Base-by-base conservation (phyloP, 495 filamentous ascomycete species). In the Rostrohypoxylon terebratum region DNA sequence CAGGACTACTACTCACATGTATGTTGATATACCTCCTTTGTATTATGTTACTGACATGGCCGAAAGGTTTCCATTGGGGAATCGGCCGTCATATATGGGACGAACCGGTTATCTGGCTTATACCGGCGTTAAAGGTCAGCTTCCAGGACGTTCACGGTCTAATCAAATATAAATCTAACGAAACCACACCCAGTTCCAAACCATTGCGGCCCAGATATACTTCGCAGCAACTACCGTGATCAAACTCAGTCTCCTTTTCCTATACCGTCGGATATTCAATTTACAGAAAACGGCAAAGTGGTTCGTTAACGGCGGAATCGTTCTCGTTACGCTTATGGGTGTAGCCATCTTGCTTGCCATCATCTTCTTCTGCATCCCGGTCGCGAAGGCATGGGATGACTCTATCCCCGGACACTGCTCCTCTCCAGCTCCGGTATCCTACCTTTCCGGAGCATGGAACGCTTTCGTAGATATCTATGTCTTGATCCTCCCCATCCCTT, bases 51-150 rank as follows among this genome's bases (percentile, higher is more conserved):
- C 51, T 55, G 36, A 55, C 5, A 36, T 13, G 31, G 14, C 18
- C 7, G 21, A 55, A 31, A 55, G 51, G 51, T 36, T 55, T 55
- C 51, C 51, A 55, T 55, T 55, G 51, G 51, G 51, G 51, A 36
- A 55, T 55, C 20, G 51, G 51, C 2, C 51, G 51, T 33, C 51
- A 55, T 10, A 55, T 55, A 33, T 55, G 51, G 51, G 51, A 55
- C 16, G 51, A 55, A 8, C 51, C 51, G 16, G 51, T 16, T 0
- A 36, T 55, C 7, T 55, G 51, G 51, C 51, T 55, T 20, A 55
- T 55, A 10, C 51, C 51, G n/a, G 51, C 51, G 9, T 21, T 55
- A 11, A 55, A 55, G 31, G 51, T 55, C 20, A 31, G 51, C 16
- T 23, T 7, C 20, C n/a, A 3, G n/a, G n/a, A 20, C 7, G 4